phyloP scores from a whole-genome alignment of 225 moss, liverwort and hornwort genomes.

The Straminergon stramineum region DNA sequence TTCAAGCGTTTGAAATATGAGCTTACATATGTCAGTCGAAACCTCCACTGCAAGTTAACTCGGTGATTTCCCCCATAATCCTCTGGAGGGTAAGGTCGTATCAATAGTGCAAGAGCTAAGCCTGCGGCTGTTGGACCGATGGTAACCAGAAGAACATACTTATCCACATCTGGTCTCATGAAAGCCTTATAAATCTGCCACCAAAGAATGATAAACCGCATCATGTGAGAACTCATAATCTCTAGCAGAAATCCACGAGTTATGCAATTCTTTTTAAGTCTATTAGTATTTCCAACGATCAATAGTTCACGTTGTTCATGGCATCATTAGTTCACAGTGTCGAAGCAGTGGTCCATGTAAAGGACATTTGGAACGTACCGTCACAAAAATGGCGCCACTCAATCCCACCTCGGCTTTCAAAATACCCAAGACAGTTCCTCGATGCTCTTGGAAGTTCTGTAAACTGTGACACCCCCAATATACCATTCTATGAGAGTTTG shows the following conservation, averaged over 20 bases:
- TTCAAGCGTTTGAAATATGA: neutral
- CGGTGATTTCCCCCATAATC: slow-evolving; percentile 18
- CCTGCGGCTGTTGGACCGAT: slow-evolving; percentile 40
- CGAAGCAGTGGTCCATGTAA: neutral
- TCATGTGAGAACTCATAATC: neutral
- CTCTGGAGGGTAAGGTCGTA: slow-evolving; percentile 47
- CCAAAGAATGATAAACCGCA: neutral
- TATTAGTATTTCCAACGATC: neutral
- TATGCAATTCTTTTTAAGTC: neutral
- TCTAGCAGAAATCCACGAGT: neutral
- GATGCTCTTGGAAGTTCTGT: slow-evolving; percentile 68
- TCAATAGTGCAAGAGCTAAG: slow-evolving; percentile 39
- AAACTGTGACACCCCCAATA: slow-evolving; percentile 37
- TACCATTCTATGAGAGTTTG: neutral
- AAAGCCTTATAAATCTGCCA: slow-evolving; percentile 87
- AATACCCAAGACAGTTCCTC: slow-evolving; percentile 76
- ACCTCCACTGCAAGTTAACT: slow-evolving; percentile 33
- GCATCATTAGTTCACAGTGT: neutral
- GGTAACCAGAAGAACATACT: slow-evolving; percentile 64
- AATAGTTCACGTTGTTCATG: neutral
- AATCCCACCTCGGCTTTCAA: slow-evolving; percentile 86
- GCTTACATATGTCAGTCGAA: slow-evolving; percentile 64
- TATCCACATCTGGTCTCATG: slow-evolving; percentile 69
- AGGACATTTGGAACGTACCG: slow-evolving; percentile 23
- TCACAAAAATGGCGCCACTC: slow-evolving; percentile 85